Conservation (phyloP, 768 basidiomycete genomes). For the Psilocybe cubensis region DNA sequence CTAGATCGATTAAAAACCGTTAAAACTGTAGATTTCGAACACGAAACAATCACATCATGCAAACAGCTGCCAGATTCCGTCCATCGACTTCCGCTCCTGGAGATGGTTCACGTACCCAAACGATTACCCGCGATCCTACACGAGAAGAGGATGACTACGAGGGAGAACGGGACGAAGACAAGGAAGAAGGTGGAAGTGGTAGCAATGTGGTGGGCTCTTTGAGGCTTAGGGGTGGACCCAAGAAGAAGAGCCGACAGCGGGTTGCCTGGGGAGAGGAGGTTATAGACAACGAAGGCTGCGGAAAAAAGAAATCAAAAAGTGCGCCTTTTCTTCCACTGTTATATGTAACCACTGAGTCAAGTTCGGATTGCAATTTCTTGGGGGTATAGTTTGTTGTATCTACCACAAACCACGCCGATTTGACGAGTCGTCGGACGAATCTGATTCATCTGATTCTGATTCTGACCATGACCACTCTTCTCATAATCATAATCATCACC, state of each 20-base stretch:
- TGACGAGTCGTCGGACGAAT: constrained; percentile 77
- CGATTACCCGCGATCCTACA: constrained; percentile 40
- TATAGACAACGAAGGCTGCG: constrained; percentile 89
- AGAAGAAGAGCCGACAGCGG: constrained; percentile 43
- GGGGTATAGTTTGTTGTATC: constrained; percentile 84
- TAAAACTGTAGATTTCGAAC: background rate
- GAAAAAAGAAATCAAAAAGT: constrained; percentile 95
- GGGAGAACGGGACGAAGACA: constrained; percentile 11
- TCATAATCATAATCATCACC: constrained; percentile 22
- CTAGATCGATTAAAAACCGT: too few relatives aligned
- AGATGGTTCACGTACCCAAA: constrained; percentile 61
- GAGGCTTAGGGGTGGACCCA: constrained; percentile 58
- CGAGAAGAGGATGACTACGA: constrained; percentile 31
- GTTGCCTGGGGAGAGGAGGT: constrained; percentile 88
- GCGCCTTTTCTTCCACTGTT: constrained; percentile 24
- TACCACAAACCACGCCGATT: constrained; percentile 83
- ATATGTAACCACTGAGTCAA: background rate
- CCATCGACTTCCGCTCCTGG: constrained; percentile 42
- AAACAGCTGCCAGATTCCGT: constrained; percentile 15
- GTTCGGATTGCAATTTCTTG: background rate
- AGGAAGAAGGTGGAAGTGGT: constrained; percentile 10
- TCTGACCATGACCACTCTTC: constrained; percentile 18
- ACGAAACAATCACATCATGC: background rate
- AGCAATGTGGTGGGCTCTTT: constrained; percentile 54
- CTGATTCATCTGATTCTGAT: constrained; percentile 49